These are phyloP conservation scores for Physaria fendleri DNA, from an alignment of 345 rosid genomes.

Conservation along the genomic window DNA sequence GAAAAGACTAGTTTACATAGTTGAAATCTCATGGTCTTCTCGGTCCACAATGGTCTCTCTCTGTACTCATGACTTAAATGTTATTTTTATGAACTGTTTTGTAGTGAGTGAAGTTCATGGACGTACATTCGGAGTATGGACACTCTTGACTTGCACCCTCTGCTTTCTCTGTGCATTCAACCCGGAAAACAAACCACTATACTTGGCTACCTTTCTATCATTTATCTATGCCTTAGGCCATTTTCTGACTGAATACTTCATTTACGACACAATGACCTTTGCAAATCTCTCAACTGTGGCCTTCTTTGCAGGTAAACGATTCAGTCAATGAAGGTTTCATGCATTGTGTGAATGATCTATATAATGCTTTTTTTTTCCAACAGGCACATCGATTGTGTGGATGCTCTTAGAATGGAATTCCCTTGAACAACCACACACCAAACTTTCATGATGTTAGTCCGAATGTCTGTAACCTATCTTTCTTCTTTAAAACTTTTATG, in stretches of 20 bases:
- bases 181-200: slow-evolving; percentile 71
- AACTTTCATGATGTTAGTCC: slow-evolving; percentile 23
- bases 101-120: slow-evolving; percentile 98
- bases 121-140: slow-evolving; percentile 96
- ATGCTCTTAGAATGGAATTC: slow-evolving; percentile 84
- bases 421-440: slow-evolving; percentile 31
- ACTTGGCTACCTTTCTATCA: slow-evolving; percentile 73
- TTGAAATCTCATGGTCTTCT: slow-evolving; percentile 3
- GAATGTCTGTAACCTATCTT: background rate
- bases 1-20: background rate
- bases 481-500: background rate
- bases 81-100: slow-evolving; percentile 9
- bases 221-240: slow-evolving; percentile 83
- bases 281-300: slow-evolving; percentile 67
- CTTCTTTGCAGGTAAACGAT: slow-evolving; percentile 71
- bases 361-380: background rate
- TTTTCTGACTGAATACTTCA: slow-evolving; percentile 72
- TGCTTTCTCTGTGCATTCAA: slow-evolving; percentile 91
- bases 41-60: background rate
- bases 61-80: background rate
- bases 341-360: slow-evolving; percentile 3
- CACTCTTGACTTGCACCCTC: slow-evolving; percentile 87
- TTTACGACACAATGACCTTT: slow-evolving; percentile 74
- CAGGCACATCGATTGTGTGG: slow-evolving; percentile 86
- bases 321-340: background rate